Evolutionary conservation across 495 filamentous ascomycete species (phyloP).

Genomic region (Bryoglossum gracile): DNA sequence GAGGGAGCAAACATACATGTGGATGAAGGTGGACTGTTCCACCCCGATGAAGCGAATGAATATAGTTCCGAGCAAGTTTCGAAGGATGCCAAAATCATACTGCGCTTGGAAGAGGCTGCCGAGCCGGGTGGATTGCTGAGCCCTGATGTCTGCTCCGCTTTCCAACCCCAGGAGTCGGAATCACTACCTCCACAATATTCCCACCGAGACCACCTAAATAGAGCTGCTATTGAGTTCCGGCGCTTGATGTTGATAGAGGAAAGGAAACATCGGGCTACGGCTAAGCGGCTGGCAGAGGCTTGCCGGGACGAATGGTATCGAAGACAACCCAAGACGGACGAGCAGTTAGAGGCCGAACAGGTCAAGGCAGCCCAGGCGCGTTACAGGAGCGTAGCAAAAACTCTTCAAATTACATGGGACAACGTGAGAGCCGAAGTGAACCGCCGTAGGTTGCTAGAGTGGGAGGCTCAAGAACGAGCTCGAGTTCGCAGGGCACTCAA

Average conservation of each 20-base stretch:
- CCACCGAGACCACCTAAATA: conserved; percentile 76
- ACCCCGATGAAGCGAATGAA: conserved; percentile 46
- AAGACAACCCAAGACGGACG: conserved; percentile 60
- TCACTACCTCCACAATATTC: conserved; percentile 71
- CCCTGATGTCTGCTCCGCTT: conserved; percentile 61
- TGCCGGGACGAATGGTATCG: conserved; percentile 54
- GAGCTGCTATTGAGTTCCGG: conserved; percentile 74
- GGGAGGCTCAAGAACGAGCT: conserved; percentile 80
- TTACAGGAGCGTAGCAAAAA: conserved; percentile 64
- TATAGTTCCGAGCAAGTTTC: conserved; percentile 44
- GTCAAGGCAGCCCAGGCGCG: conserved; percentile 38
- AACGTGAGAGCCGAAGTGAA: conserved; percentile 70
- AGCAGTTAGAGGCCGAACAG: conserved; percentile 58
- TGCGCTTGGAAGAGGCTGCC: conserved; percentile 59
- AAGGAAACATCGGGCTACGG: conserved; percentile 57
- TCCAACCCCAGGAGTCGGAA: conserved; percentile 69
- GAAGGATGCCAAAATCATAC: conserved; percentile 47
- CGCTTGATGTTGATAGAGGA: conserved; percentile 70
- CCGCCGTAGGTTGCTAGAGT: conserved; percentile 58
- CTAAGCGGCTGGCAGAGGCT: conserved; percentile 57
- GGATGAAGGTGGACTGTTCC: conserved; percentile 42
- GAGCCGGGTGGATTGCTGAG: conserved; percentile 71
- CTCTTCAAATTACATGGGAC: conserved; percentile 70
- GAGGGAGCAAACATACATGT: conserved; percentile 37
- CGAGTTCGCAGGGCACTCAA: conserved; percentile 76